Conservation (phyloP, 371 early-diverging fungal genomes). For the Zancudomyces culisetae region DNA sequence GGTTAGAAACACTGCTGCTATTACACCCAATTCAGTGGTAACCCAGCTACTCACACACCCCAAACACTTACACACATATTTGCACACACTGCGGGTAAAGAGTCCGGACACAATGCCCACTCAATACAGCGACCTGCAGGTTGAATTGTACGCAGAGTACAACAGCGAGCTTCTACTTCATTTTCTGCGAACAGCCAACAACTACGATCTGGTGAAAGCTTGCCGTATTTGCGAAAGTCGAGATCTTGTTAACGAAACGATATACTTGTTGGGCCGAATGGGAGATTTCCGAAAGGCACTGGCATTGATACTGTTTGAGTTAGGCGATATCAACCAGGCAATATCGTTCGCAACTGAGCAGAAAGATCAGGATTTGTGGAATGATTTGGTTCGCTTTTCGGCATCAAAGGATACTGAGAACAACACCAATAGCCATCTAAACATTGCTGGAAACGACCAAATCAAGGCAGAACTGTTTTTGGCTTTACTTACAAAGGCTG, state of each 20-base stretch:
- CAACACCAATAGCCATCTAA: slow-evolving; percentile 40
- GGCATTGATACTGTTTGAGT: slow-evolving; percentile 68
- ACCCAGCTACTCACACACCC: slow-evolving; percentile 34
- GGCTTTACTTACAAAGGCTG: neutral
- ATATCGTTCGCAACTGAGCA: slow-evolving; percentile 95
- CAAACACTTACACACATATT: slow-evolving; percentile 55
- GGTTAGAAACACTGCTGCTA: slow-evolving; percentile 62
- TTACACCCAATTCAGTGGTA: slow-evolving; percentile 47
- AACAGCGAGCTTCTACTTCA: slow-evolving; percentile 51
- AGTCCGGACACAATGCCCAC: slow-evolving; percentile 47
- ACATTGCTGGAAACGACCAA: neutral
- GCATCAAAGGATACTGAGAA: slow-evolving; percentile 41
- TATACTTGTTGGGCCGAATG: slow-evolving; percentile 89
- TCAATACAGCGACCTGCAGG: slow-evolving; percentile 66
- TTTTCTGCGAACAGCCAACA: slow-evolving; percentile 62
- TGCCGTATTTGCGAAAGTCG: slow-evolving; percentile 60
- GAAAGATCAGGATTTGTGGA: slow-evolving; percentile 87
- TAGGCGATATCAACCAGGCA: slow-evolving; percentile 84
- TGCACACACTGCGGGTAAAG: slow-evolving; percentile 63
- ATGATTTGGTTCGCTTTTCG: slow-evolving; percentile 51
- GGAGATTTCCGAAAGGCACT: slow-evolving; percentile 83
- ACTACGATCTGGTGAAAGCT: slow-evolving; percentile 65
- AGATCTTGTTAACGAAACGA: slow-evolving; percentile 85
- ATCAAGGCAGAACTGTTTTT: neutral
- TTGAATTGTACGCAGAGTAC: slow-evolving; percentile 83